Evolutionary conservation across 345 rosid species (phyloP).

Genomic region (Eucalyptus urophylla): DNA sequence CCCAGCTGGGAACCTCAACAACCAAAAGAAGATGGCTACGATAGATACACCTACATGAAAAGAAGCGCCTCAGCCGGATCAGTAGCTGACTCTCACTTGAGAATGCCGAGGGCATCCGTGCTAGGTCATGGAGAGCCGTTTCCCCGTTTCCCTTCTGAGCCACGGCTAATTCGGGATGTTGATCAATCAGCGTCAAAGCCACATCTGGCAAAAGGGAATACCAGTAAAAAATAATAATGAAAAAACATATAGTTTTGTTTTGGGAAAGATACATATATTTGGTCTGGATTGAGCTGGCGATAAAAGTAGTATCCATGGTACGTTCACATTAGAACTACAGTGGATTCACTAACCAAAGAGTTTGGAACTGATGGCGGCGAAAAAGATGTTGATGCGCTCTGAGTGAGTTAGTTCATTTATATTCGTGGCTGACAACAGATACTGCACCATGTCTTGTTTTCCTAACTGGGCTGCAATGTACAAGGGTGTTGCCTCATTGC

Average conservation of each 20-base stretch:
- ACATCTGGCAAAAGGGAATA: neutral
- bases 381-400: fast-evolving
- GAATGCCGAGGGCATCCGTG: neutral
- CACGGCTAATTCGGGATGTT: fast-evolving
- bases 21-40: neutral
- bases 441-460: neutral
- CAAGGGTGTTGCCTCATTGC: neutral
- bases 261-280: too few species aligned
- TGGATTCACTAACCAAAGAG: neutral
- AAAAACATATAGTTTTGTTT: neutral
- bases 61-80: neutral
- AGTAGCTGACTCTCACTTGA: neutral
- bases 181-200: neutral
- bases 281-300: neutral
- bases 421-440: neutral
- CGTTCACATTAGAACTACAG: neutral
- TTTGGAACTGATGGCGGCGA: neutral
- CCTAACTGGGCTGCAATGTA: neutral
- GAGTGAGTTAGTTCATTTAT: too few species aligned
- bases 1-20: neutral
- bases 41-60: neutral
- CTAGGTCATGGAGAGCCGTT: neutral
- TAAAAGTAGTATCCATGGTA: neutral
- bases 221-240: neutral
- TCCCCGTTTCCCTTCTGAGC: neutral